Evolutionary conservation across 257 asterid genomes (phyloP).

Genomic region (Jacaranda mimosifolia): DNA sequence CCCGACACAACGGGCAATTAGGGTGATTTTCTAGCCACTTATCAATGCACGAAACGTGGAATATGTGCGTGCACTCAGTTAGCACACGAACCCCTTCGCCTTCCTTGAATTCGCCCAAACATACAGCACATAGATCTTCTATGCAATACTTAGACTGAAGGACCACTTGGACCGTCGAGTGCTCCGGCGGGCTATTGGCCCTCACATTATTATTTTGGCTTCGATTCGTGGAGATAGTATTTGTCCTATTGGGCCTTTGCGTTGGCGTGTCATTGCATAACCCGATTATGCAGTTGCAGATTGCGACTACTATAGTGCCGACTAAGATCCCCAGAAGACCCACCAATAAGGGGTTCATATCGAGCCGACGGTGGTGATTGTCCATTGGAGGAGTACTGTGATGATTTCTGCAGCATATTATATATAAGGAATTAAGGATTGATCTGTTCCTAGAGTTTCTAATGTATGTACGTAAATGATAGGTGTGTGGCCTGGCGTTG

Average conservation of each 20-base stretch:
- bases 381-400: slow-evolving; percentile 31
- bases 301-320: slow-evolving; percentile 58
- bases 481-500: slow-evolving; percentile 33
- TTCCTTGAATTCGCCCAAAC: slow-evolving; percentile 50
- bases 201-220: not conserved
- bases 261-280: slow-evolving; percentile 19
- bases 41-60: slow-evolving; percentile 48
- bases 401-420: not conserved
- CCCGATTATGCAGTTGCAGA: slow-evolving; percentile 46
- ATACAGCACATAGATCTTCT: slow-evolving; percentile 58
- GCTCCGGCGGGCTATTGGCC: not conserved
- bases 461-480: not conserved
- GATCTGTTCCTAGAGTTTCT: not conserved
- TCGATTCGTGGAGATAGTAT: not conserved
- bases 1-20: slow-evolving; percentile 70
- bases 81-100: slow-evolving; percentile 46
- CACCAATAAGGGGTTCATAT: slow-evolving; percentile 51
- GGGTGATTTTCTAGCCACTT: slow-evolving; percentile 60
- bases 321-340: slow-evolving; percentile 68
- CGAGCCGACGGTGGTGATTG: slow-evolving; percentile 33
- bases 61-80: slow-evolving; percentile 45
- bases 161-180: slow-evolving; percentile 40
- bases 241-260: not conserved
- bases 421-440: slow-evolving; percentile 15
- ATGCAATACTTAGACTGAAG: slow-evolving; percentile 40